These are phyloP conservation scores for Phytopythium helicoides DNA, from an alignment of 352 stramenopile genomes.

Conservation along the genomic window DNA sequence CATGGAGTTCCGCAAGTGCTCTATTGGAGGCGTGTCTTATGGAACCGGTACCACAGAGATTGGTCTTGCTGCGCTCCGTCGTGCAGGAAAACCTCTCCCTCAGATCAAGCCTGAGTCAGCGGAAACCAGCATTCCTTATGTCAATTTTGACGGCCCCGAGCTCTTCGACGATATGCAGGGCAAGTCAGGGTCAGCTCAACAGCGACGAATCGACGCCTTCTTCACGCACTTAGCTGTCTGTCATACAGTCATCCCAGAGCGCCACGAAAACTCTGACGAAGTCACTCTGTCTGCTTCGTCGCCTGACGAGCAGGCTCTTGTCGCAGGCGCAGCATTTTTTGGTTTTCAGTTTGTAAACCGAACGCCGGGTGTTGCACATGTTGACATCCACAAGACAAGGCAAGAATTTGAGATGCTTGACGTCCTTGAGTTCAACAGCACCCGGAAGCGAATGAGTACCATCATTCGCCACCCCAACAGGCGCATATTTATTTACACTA, in stretches of 20 bases:
- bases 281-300: constrained; percentile 72
- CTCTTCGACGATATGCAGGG: constrained; percentile 67
- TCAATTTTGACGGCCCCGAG: constrained; percentile 77
- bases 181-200: constrained; percentile 39
- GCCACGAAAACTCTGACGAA: constrained; percentile 63
- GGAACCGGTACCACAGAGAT: constrained; percentile 85
- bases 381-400: constrained; percentile 40
- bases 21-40: constrained; percentile 89
- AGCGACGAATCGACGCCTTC: constrained; percentile 70
- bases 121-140: constrained; percentile 41
- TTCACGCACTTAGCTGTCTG: constrained; percentile 87
- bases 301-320: constrained; percentile 87
- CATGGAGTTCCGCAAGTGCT: constrained; percentile 97
- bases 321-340: constrained; percentile 68
- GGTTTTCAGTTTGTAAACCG: constrained; percentile 78
- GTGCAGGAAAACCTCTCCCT: constrained; percentile 56
- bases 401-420: constrained; percentile 81
- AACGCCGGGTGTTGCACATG: constrained; percentile 42
- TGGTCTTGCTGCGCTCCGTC: constrained; percentile 60
- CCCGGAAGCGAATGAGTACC: constrained; percentile 92
- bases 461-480: constrained; percentile 76
- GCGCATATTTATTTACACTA: constrained; percentile 64
- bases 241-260: constrained; percentile 97
- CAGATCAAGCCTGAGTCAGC: constrained; percentile 16
- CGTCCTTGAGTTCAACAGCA: constrained; percentile 91